Base-by-base conservation (phyloP, 2,329 filamentous ascomycete genomes). In the Cephalotrichum gorgonifer region DNA sequence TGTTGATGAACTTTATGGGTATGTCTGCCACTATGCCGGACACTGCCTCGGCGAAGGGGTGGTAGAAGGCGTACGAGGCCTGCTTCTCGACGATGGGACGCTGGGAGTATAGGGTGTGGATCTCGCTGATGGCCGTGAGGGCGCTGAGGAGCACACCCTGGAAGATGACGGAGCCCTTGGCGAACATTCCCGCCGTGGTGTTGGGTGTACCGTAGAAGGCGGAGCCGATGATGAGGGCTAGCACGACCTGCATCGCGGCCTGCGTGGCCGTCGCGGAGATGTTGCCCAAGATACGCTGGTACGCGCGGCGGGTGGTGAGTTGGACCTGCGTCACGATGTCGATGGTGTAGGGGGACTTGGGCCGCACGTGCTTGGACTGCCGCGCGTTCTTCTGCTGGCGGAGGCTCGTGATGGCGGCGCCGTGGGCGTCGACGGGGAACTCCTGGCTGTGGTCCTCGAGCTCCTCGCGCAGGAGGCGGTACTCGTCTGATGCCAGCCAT, bases 161-260 rank as follows among this genome's bases (percentile, higher is more conserved):
- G 65, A 84, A 84, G 8, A 83, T 61, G 2, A 77, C 69, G 0
- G 76, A 72, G 9, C 77, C 78, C 44, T 73, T 74, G 1, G 72
- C 63, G 53, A 70, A 75, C 60, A 82, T 79, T 0, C 72, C 71
- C 3, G 61, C 64, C 0, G 78, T 75, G 1, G 70, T 69, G 12
- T 73, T 54, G 0, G 73, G 70, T 0, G 70, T 71, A 2, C 70
- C 70, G 55, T 66, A 83, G 59, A 79, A 84, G 47, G 83, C 71
- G 1, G 74, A 79, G 17, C 78, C 79, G 41, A 83, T 71, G 51
- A 84, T 79, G 26, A 83, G 66, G 25, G 77, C 73, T 62, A 81
- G 70, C 55, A 81, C 56, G 41, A 79, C 56, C 35, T 81, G 70
- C 11, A 71, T 69, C 17, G 67, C 54, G 7, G 71, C 67, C 1